Base-by-base conservation (phyloP, 352 stramenopile genomes). In the Phytophthora aleatoria region DNA sequence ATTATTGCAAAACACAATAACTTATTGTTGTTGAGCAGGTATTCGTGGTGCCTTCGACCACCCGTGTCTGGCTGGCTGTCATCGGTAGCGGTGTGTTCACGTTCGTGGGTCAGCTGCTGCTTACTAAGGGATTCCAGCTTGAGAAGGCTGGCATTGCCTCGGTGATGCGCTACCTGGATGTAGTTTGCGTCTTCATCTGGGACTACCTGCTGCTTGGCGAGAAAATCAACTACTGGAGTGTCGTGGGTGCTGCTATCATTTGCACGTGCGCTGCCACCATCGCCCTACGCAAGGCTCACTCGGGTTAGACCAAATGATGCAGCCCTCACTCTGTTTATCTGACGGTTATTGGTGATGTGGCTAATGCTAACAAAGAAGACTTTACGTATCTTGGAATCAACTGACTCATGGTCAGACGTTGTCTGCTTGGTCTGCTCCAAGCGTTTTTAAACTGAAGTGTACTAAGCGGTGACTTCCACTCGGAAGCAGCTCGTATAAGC, bases 131-230 rank as follows among this genome's bases (percentile, higher is more conserved):
- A 5, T 93, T 95, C 51, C 87, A 95, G 64, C 71, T 92, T 5
- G 87, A 92, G 48, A 95, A 93, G 42, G 82, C 83, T n/a, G 85
- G 84, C 11, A 88, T 92, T 30, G 87, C 87, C 12, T 92, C 83
- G 12, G 81, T 93, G 52, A 92, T 93, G 87, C 87, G 87, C 33
- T 92, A 92, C 62, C 48, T 93, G 26, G 86, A 93, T 52, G 84
- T 95, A 7, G 84, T 93, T n/a, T 93, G 75, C 60, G 81, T 92
- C 6, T 95, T 95, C 61, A 72, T 95, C 47, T 93, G 83, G 81
- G 84, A 94, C 61, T 72, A 71, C 13, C 28, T 89, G 41, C 54
- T 92, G 20, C 70, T 92, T 0, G 60, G 74, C 9, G 84, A 93
- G 57, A 54, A 69, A 11, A 90, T 94, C 50, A 91, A 86, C 67